A percentile compares a stretch with the other conserved stretches of the same genome.
phyloP scores from a whole-genome alignment of 2,329 filamentous ascomycete species.

The Didymella segeticola region DNA sequence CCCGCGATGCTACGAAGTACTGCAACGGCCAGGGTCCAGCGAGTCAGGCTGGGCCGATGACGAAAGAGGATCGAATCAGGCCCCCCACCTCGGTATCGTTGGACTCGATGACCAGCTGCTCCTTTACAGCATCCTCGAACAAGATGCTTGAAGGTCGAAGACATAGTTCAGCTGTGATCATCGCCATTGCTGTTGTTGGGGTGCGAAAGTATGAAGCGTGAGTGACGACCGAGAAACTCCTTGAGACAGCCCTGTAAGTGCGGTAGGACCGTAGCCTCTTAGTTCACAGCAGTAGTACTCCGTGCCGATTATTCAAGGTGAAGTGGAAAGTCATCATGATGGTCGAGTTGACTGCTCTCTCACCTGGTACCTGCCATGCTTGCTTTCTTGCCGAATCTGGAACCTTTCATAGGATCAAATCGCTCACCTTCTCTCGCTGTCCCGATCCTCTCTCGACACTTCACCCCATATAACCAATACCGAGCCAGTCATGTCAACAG shows the following conservation, averaged over 20 bases:
- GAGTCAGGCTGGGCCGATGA: slow-evolving; percentile 26
- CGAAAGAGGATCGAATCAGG: slow-evolving; percentile 10
- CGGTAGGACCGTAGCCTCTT: not conserved
- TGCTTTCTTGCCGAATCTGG: slow-evolving; percentile 1
- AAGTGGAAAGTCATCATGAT: not conserved
- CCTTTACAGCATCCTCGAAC: too few relatives aligned
- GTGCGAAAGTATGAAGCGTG: not conserved
- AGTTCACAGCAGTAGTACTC: not conserved
- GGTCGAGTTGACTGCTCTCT: slow-evolving; percentile 5
- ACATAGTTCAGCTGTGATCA: too few relatives aligned
- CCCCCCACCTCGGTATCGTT: not conserved
- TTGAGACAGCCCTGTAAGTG: not conserved
- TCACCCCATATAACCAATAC: not conserved
- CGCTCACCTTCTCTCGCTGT: not conserved
- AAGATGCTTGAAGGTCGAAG: too few relatives aligned
- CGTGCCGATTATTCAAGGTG: not conserved
- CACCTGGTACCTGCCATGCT: slow-evolving; percentile 8
- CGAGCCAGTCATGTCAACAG: not conserved
- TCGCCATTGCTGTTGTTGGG: too few relatives aligned
- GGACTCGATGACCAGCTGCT: too few relatives aligned
- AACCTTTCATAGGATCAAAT: not conserved
- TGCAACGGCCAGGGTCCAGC: slow-evolving; percentile 24
- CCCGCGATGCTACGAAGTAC: too few relatives aligned
- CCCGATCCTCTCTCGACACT: not conserved
- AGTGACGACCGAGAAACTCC: too few relatives aligned